Percentiles rank a stretch among this genome's conserved stretches.
Evolutionary conservation across 768 basidiomycete genomes (phyloP).

Genomic region (Pleurotus tuber-regium): DNA sequence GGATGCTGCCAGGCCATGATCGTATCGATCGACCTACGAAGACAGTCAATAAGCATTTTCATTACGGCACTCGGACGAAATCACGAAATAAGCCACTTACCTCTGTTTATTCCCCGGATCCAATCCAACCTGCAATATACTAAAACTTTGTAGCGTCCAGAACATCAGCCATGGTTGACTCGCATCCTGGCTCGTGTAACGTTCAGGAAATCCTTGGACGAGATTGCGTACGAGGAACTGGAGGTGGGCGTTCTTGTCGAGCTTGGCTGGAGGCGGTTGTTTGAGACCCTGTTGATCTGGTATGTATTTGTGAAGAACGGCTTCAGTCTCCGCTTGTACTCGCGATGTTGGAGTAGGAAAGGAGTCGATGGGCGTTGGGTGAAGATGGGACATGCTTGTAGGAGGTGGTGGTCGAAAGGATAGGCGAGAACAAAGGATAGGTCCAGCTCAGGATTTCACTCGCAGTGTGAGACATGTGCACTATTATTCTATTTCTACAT

Average conservation of each 20-base stretch:
- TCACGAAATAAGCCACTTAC: constrained; percentile 36
- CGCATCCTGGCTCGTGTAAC: constrained; percentile 86
- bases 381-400: constrained; percentile 14
- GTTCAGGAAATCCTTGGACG: constrained; percentile 74
- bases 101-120: constrained; percentile 77
- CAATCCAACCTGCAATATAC: constrained; percentile 70
- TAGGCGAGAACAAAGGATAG: constrained; percentile 10
- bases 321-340: constrained; percentile 65
- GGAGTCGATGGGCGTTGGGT: constrained; percentile 49
- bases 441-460: too few relatives aligned
- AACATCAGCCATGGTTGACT: constrained; percentile 95
- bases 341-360: constrained; percentile 63
- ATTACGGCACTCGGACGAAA: neutral
- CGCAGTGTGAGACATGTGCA: neutral
- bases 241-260: constrained; percentile 68
- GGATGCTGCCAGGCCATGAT: constrained; percentile 81
- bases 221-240: constrained; percentile 73
- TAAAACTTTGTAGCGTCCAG: constrained; percentile 88
- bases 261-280: constrained; percentile 20
- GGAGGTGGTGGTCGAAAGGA: constrained; percentile 15
- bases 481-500: neutral
- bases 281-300: too few relatives aligned
- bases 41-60: neutral
- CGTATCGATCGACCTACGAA: constrained; percentile 70
- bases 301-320: constrained; percentile 53